Conservation (phyloP, 1,139 yeast genomes). For the Lodderomyces parapsilosis region DNA sequence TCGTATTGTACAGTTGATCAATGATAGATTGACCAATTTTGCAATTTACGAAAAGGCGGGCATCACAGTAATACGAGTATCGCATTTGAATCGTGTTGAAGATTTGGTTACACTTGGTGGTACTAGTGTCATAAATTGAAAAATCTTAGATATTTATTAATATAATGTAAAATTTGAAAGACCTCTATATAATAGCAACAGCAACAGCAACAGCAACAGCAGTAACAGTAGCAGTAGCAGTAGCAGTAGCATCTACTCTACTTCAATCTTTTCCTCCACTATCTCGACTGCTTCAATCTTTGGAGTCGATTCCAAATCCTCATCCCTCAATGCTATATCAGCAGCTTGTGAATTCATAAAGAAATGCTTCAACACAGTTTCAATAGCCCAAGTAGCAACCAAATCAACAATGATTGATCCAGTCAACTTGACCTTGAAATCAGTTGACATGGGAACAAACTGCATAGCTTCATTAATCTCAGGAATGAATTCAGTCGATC, state of each 20-base stretch:
- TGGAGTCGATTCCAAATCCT: constrained; percentile 13
- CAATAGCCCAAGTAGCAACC: constrained; percentile 76
- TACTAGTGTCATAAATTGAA: not conserved
- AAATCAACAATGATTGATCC: constrained; percentile 72
- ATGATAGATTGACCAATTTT: constrained; percentile 17
- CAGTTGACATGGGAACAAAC: constrained; percentile 78
- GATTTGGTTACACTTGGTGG: constrained; percentile 18
- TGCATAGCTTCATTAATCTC: constrained; percentile 90
- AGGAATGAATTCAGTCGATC: constrained; percentile 93
- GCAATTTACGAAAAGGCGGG: constrained; percentile 21
- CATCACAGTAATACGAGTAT: constrained; percentile 28
- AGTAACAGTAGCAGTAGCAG: not conserved
- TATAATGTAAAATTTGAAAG: not conserved
- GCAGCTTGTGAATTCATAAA: constrained; percentile 92
- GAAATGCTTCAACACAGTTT: constrained; percentile 71
- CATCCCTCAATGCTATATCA: constrained; percentile 70
- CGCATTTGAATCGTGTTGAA: constrained; percentile 24
- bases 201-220: constrained; percentile 4
- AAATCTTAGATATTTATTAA: not conserved
- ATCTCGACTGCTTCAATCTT: not conserved
- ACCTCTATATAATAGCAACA: constrained; percentile 1
- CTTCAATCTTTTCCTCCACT: not conserved
- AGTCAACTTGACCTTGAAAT: constrained; percentile 80
- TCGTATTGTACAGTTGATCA: constrained; percentile 25
- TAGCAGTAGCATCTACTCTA: constrained; percentile 2